A percentile compares a stretch with the other conserved stretches of the same genome.
Evolutionary conservation across 768 basidiomycete species (phyloP).

Genomic region (Suillus fuscotomentosus): DNA sequence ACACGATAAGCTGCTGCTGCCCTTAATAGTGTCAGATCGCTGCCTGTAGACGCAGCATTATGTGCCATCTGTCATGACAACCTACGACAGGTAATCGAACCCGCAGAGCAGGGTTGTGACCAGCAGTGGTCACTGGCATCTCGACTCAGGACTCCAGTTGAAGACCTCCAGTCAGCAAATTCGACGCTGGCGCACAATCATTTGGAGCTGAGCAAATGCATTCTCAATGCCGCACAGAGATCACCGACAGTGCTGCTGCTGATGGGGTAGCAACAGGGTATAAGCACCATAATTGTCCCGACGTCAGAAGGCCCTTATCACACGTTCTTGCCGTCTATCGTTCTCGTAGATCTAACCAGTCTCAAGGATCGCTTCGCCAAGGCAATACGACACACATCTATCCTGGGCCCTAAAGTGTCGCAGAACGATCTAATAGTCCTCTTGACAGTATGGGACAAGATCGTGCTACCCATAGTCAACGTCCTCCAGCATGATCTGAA

Average conservation of each 20-base stretch:
- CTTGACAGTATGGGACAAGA: background rate
- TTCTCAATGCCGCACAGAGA: background rate
- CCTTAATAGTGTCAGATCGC: background rate
- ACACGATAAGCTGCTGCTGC: background rate
- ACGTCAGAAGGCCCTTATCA: background rate
- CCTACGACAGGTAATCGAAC: slow-evolving; percentile 19
- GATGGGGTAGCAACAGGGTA: background rate
- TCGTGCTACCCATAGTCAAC: background rate
- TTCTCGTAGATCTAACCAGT: background rate
- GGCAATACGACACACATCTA: background rate
- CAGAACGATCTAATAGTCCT: background rate
- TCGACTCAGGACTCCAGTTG: background rate
- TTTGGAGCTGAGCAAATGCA: background rate
- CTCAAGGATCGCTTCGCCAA: background rate
- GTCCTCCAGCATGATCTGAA: background rate
- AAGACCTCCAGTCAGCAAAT: background rate
- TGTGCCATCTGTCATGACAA: slow-evolving; percentile 13
- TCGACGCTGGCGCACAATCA: background rate
- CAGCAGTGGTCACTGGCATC: too few relatives aligned
- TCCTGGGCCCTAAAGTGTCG: background rate
- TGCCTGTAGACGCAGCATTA: slow-evolving; percentile 4
- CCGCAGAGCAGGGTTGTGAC: slow-evolving; percentile 16
- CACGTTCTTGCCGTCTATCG: background rate
- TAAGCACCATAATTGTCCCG: background rate
- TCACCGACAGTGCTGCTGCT: background rate